Percentiles rank a stretch among this genome's conserved stretches.
These are phyloP conservation scores for Haplosporangium sp. DNA, from an alignment of 371 early-diverging fungal species.

Conservation along the genomic window DNA sequence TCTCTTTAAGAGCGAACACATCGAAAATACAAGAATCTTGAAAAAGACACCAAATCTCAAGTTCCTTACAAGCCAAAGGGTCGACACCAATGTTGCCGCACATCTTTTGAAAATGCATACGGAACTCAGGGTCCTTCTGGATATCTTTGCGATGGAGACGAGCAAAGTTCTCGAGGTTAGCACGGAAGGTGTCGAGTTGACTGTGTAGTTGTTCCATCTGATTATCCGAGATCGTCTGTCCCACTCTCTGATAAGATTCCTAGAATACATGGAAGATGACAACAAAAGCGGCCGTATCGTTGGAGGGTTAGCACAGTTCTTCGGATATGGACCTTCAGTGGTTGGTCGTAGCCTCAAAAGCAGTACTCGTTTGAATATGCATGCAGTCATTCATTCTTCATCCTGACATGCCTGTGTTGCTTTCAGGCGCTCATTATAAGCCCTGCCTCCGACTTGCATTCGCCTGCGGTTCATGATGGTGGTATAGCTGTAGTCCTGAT, in stretches of 20 bases:
- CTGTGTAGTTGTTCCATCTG: conserved; percentile 71
- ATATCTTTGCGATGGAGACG: conserved; percentile 89
- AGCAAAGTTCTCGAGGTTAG: conserved; percentile 88
- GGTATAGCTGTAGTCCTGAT: neutral
- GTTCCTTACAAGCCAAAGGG: conserved; percentile 85
- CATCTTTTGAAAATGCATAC: conserved; percentile 94
- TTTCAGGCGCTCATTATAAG: conserved; percentile 42
- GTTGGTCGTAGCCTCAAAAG: too few relatives aligned
- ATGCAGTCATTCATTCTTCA: neutral
- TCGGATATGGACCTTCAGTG: too few relatives aligned
- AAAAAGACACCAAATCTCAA: neutral
- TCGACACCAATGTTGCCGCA: conserved; percentile 95
- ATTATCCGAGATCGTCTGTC: conserved; percentile 64
- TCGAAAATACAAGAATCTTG: conserved; percentile 1
- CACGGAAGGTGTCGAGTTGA: conserved; percentile 83
- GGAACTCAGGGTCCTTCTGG: conserved; percentile 86
- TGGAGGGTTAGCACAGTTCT: neutral
- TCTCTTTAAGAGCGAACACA: neutral
- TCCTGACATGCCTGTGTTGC: conserved; percentile 34
- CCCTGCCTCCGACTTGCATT: conserved; percentile 39
- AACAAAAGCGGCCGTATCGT: neutral
- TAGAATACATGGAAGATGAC: conserved; percentile 14
- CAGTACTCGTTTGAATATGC: neutral
- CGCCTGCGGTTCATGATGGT: conserved; percentile 44
- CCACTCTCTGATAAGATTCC: conserved; percentile 68